Evolutionary conservation across 2,329 filamentous ascomycete species (phyloP).

Genomic region (Colletotrichum graminicola): DNA sequence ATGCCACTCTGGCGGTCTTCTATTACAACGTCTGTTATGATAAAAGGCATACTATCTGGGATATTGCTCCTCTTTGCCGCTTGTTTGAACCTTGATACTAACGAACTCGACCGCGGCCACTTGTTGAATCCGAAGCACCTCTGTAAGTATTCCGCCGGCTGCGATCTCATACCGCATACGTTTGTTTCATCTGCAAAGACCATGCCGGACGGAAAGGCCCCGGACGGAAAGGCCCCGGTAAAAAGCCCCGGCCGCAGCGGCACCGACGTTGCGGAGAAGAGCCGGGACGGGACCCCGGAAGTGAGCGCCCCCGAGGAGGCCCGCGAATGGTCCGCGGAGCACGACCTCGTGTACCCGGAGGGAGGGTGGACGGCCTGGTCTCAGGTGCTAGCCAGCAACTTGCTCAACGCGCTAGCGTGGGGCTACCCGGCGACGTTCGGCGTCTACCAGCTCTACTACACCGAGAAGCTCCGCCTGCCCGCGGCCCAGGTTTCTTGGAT

Average conservation of each 20-base stretch:
- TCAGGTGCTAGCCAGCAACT: conserved; percentile 61
- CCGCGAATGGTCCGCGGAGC: conserved; percentile 34
- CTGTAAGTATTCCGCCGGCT: background rate
- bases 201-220: background rate
- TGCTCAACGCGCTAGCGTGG: conserved; percentile 64
- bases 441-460: conserved; percentile 66
- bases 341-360: conserved; percentile 51
- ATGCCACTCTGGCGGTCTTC: background rate
- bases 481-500: conserved; percentile 58
- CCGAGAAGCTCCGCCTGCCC: conserved; percentile 51
- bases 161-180: background rate
- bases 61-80: too few species aligned
- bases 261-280: background rate
- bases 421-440: conserved; percentile 64
- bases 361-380: conserved; percentile 63
- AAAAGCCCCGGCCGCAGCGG: background rate
- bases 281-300: background rate
- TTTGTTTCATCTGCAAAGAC: background rate
- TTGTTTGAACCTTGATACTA: background rate
- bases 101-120: background rate
- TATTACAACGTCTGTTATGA: background rate
- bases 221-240: background rate
- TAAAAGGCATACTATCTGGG: background rate
- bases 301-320: background rate
- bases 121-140: background rate